Evolutionary conservation across 2,329 filamentous ascomycete species (phyloP), one percentile per base, ranked within the genome.

Genomic region (Aciculosporium take): DNA sequence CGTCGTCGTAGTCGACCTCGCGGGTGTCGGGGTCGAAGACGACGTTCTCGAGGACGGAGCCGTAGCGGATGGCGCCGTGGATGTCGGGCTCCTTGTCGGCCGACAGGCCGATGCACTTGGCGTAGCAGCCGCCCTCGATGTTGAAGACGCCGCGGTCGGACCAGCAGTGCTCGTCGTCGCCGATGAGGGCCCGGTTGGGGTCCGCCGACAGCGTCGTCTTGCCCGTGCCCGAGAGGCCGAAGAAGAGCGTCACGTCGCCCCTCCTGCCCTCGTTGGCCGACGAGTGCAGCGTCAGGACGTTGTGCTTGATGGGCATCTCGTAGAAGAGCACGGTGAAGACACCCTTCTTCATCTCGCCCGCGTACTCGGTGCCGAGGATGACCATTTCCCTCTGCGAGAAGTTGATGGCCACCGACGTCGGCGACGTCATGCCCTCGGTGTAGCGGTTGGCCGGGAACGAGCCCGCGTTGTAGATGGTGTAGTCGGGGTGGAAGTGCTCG

Each of bases 381-480:
- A 98, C 91, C 91, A 98, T 98, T 76, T 98, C 91, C 81, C 94
- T 95, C 61, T 95, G 88, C 60, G 83, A 84, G 57, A 98, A 98
- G 79, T 98, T 98, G 72, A 98, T 93, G 53, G 91, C 83, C 40
- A 98, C 89, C 7, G 91, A 98, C 40, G 91, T 98, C 48, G 86
- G 85, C 17, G 91, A 96, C 56, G 91, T 98, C 91, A 98, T 98
- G 58, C 91, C 88, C 64, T 87, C 84, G 46, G 91, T 98, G 69
- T 81, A 98, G 66, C 89, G 81, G 74, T 98, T 98, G 61, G 91
- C 91, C 36, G 91, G 91, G 83, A 98, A 98, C 48, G 85, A 85
- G 53, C 91, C 91, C 48, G 88, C 91, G 63, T 98, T 98, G 82
- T 98, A 98, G 71, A 98, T 96, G 57, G 89, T 89, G 73, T 98